Evolutionary conservation across 441 rosid species (phyloP).

Genomic region (Breynia disticha): DNA sequence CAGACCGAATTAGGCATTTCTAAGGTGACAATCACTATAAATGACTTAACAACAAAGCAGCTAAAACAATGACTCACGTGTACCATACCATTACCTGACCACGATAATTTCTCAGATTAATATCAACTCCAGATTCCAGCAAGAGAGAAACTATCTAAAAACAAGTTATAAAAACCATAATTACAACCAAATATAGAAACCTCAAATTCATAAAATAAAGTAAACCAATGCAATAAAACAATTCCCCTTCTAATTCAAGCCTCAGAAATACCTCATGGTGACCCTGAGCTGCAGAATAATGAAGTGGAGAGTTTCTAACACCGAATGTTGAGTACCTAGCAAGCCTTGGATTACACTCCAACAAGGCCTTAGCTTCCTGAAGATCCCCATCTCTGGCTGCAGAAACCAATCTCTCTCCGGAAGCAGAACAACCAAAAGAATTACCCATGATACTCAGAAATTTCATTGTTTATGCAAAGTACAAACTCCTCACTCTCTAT

Average conservation of each 20-base stretch:
- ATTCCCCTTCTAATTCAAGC: neutral
- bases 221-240: neutral
- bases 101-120: constrained; percentile 87
- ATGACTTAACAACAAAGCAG: no score
- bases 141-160: constrained; percentile 73
- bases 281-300: constrained; percentile 97
- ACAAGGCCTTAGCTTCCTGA: constrained; percentile 82
- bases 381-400: constrained; percentile 97
- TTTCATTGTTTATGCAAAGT: constrained; percentile 36
- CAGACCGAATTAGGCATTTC: neutral
- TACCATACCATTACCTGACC: constrained; percentile 63
- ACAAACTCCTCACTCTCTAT: neutral
- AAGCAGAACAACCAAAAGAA: constrained; percentile 94
- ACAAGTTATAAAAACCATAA: constrained; percentile 15
- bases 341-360: constrained; percentile 89
- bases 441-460: constrained; percentile 78
- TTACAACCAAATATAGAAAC: constrained; percentile 1
- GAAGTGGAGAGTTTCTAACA: constrained; percentile 89
- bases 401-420: constrained; percentile 90
- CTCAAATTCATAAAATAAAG: neutral
- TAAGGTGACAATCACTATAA: neutral
- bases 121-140: constrained; percentile 95
- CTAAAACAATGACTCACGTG: neutral
- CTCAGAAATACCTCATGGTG: constrained; percentile 81
- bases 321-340: constrained; percentile 89